Evolutionary conservation across 345 rosid species (phyloP).

Genomic region (Populus simonii): DNA sequence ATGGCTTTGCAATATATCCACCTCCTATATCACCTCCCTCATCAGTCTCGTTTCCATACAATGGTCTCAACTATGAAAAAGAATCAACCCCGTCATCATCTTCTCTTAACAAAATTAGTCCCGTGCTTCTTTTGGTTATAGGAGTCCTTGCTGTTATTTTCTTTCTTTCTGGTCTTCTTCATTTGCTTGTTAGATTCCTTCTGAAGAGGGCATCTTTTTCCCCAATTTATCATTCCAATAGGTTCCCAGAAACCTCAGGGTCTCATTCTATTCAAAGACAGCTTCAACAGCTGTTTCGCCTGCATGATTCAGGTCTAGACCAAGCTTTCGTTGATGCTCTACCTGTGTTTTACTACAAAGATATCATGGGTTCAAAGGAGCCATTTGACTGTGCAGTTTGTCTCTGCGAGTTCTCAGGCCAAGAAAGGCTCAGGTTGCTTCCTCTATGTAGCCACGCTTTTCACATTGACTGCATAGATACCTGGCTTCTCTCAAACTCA

Average conservation of each 20-base stretch:
- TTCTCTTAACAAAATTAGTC: conserved; percentile 39
- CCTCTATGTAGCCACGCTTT: conserved; percentile 72
- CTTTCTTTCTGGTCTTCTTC: conserved; percentile 57
- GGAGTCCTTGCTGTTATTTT: conserved; percentile 48
- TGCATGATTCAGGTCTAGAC: conserved; percentile 73
- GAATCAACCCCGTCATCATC: conserved; percentile 33
- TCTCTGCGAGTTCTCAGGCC: conserved; percentile 53
- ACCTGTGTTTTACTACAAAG: conserved; percentile 63
- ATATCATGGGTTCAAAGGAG: conserved; percentile 58
- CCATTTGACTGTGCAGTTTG: conserved; percentile 82
- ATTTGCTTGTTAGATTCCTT: conserved; percentile 54
- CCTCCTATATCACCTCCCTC: conserved; percentile 27
- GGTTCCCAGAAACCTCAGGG: conserved; percentile 40
- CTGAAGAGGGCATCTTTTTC: conserved; percentile 40
- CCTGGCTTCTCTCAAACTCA: conserved; percentile 82
- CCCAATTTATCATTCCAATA: conserved; percentile 40
- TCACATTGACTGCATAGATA: conserved; percentile 64
- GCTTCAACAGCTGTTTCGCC: conserved; percentile 66
- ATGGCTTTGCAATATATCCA: conserved; percentile 25
- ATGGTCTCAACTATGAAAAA: conserved; percentile 16
- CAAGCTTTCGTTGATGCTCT: conserved; percentile 62
- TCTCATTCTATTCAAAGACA: conserved; percentile 54
- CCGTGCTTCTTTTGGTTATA: conserved; percentile 47
- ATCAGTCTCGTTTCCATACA: conserved; percentile 16
- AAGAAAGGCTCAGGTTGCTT: conserved; percentile 61